Base-by-base conservation (phyloP, 139 green algal genomes). In the Tetradesmus obliquus region DNA sequence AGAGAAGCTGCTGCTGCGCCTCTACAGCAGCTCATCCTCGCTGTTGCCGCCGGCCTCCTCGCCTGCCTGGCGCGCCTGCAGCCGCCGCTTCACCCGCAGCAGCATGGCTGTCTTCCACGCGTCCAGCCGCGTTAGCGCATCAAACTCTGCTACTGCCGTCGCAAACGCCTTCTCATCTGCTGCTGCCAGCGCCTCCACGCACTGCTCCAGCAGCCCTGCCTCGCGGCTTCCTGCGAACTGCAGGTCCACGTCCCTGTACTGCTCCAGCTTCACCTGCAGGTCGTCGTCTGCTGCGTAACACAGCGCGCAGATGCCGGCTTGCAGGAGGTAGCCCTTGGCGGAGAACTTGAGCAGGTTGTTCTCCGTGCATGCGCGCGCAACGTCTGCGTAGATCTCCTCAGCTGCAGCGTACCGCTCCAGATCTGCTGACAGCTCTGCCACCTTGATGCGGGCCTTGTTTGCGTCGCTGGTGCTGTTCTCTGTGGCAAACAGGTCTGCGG, bases 281-380 rank as follows among this genome's bases (percentile, higher is more conserved):
- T 95, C 94, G 15, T 94, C 84, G 71, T 95, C 93, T 19, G 58
- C 86, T 69, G 86, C 79, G 81, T 94, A 96, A 62, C 88, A 94
- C 86, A 99, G 84, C 24, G 92, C 93, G 95, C 98, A 99, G 89
- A 99, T 96, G 79, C 97, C 98, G 1, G 98, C 97, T 86, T 97
- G 96, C 55, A 99, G 95, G 72, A 99, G 95, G 95, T 99, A 97
- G 66, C 96, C 97, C 94, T 99, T 99, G 7, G 96, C 97, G 72
- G 94, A 97, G 95, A 97, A 99, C 92, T 97, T 98, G 45, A 99
- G 96, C 84, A 99, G 96, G 95, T 99, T 99, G 96, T 98, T 99
- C 76, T 99, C 97, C 79, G 98, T 90, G 22, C 94, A 94, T 0
- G 92, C 84, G 8, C 91, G 88, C 2, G 96, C 97, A 54, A 98